These are phyloP conservation scores for Blastobotrys chiropterorum DNA, from an alignment of 805 yeast genomes.

Conservation along the genomic window DNA sequence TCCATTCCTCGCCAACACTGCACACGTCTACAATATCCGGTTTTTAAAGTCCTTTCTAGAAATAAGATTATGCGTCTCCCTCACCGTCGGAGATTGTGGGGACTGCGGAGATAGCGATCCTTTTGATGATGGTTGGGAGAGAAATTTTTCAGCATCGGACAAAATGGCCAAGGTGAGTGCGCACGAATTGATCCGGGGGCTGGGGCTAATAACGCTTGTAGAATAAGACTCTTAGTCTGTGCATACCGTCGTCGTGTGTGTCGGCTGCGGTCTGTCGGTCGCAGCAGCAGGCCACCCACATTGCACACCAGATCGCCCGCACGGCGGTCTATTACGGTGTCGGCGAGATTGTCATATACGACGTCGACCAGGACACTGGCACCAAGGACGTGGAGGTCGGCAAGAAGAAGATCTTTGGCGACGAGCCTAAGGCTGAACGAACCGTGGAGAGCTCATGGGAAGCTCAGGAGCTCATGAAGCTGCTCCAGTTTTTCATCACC, in stretches of 20 bases:
- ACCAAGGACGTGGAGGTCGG: conserved; percentile 20
- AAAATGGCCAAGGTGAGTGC: neutral
- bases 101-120: neutral
- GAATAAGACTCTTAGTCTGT: conserved; percentile 34
- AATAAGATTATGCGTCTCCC: neutral
- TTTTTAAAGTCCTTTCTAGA: neutral
- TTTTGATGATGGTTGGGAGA: neutral
- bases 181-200: no score
- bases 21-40: no score
- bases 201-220: neutral
- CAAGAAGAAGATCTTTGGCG: conserved; percentile 34
- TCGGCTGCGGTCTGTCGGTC: conserved; percentile 50
- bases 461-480: conserved; percentile 54
- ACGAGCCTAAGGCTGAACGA: conserved; percentile 20
- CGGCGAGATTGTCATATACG: conserved; percentile 67
- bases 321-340: conserved; percentile 64
- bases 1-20: no score
- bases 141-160: neutral
- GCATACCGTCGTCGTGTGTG: conserved; percentile 68
- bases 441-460: conserved; percentile 22
- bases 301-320: conserved; percentile 74
- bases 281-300: conserved; percentile 65
- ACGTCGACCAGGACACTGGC: conserved; percentile 35
- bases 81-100: neutral
- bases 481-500: conserved; percentile 75